phyloP scores from a whole-genome alignment of 2,329 filamentous ascomycete species.

The Fusarium sp. region DNA sequence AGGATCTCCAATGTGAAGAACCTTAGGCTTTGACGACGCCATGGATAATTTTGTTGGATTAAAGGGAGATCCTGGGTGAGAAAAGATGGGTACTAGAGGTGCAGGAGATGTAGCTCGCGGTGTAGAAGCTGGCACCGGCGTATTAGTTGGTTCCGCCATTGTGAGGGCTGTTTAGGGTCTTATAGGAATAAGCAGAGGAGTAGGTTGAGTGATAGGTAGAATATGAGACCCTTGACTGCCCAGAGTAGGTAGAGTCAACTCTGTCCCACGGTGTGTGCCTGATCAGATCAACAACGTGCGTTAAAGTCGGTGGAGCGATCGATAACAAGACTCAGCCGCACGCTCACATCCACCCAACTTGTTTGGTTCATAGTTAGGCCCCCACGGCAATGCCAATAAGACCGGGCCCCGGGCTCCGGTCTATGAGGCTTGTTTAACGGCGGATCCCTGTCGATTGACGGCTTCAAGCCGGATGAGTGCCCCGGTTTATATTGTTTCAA shows the following conservation, averaged over 20 bases:
- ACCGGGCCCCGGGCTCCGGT: slow-evolving; percentile 24
- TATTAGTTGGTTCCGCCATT: slow-evolving; percentile 66
- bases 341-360: slow-evolving; percentile 21
- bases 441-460: slow-evolving; percentile 27
- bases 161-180: slow-evolving; percentile 11
- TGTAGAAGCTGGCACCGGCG: slow-evolving; percentile 61
- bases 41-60: slow-evolving; percentile 47
- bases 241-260: slow-evolving; percentile 8
- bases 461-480: slow-evolving; percentile 22
- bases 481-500: slow-evolving; percentile 15
- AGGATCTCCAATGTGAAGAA: slow-evolving; percentile 82
- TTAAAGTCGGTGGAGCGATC: slow-evolving; percentile 34
- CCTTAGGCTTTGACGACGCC: slow-evolving; percentile 61
- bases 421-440: slow-evolving; percentile 23
- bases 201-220: neutral
- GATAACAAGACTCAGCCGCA: slow-evolving; percentile 31
- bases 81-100: slow-evolving; percentile 42
- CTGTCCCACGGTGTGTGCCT: slow-evolving; percentile 13
- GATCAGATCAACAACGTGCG: slow-evolving; percentile 21
- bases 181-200: slow-evolving; percentile 1
- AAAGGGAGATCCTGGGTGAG: slow-evolving; percentile 46
- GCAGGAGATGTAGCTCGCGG: slow-evolving; percentile 61
- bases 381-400: slow-evolving; percentile 15
- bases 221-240: neutral
- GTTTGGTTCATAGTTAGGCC: slow-evolving; percentile 12